Percentiles rank a stretch among this genome's conserved stretches.
Conservation (phyloP, 2,329 filamentous ascomycete species). For the Cadophora gregata region DNA sequence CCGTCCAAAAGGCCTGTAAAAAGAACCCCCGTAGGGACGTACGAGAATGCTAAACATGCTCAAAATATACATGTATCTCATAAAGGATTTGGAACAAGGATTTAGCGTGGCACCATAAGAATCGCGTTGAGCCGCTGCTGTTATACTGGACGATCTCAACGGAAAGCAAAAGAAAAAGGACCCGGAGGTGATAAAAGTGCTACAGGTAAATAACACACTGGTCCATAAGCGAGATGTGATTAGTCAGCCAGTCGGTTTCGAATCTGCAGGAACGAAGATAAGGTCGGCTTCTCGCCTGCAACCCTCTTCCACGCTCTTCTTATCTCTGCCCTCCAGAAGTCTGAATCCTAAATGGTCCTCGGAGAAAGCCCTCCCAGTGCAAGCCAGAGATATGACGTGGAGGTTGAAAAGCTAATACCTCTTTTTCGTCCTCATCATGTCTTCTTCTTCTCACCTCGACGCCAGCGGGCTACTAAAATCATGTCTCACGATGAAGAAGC, state of each 20-base stretch:
- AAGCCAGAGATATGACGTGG: neutral
- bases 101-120: no score
- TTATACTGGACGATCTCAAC: no score
- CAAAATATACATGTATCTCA: no score
- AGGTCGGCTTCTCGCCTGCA: neutral
- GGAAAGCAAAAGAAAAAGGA: no score
- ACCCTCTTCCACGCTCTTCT: neutral
- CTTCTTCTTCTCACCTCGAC: neutral
- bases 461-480: neutral
- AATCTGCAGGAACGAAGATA: neutral
- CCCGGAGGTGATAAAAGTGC: no score
- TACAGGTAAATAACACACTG: neutral
- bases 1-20: no score
- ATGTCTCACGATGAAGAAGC: slow-evolving; percentile 35
- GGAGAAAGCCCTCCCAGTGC: neutral
- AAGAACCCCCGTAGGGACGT: no score
- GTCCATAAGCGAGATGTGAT: neutral
- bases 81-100: no score
- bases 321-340: slow-evolving; percentile 8
- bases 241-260: neutral
- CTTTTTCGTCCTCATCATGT: neutral
- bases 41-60: no score
- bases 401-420: neutral
- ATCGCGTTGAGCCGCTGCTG: no score
- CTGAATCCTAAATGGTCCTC: slow-evolving; percentile 4